A percentile compares a stretch with the other conserved stretches of the same genome.
phyloP scores from a whole-genome alignment of 305 asterid genomes.

The Stenogyne calaminthoides region DNA sequence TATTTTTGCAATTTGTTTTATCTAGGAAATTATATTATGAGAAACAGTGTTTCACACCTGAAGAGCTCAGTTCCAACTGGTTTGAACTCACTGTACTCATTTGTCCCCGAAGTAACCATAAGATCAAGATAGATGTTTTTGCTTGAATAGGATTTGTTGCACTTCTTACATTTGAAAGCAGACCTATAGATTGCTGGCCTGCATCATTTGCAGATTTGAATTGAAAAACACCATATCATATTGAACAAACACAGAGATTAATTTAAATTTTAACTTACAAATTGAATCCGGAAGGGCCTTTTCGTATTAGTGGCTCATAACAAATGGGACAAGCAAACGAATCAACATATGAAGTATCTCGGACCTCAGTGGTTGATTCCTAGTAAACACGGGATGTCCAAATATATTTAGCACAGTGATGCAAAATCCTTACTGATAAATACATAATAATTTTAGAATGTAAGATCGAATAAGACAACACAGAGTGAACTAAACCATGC shows the following conservation, averaged over 20 bases:
- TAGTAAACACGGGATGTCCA: constrained; percentile 32
- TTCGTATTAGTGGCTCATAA: constrained; percentile 77
- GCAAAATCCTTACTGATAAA: constrained; percentile 12
- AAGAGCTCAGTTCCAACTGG: constrained; percentile 87
- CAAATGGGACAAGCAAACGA: constrained; percentile 92
- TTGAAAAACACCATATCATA: constrained; percentile 18
- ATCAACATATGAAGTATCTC: constrained; percentile 47
- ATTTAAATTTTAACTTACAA: constrained; percentile 53
- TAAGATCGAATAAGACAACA: constrained; percentile 17
- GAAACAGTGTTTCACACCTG: constrained; percentile 48
- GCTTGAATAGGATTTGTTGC: constrained; percentile 89
- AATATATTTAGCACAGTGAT: constrained; percentile 21
- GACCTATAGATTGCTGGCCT: constrained; percentile 93
- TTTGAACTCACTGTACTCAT: constrained; percentile 70
- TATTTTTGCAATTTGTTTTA: background rate
- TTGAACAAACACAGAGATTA: background rate
- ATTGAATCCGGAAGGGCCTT: constrained; percentile 94
- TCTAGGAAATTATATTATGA: constrained; percentile 11
- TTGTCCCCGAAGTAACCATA: constrained; percentile 81
- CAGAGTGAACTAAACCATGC: background rate
- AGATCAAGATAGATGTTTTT: constrained; percentile 85
- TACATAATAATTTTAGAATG: constrained; percentile 14
- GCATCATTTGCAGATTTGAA: constrained; percentile 33
- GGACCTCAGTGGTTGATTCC: constrained; percentile 49
- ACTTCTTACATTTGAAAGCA: constrained; percentile 77